Base-by-base conservation (phyloP, 306 rosid genomes). In the Hippophae gyantsensis region DNA sequence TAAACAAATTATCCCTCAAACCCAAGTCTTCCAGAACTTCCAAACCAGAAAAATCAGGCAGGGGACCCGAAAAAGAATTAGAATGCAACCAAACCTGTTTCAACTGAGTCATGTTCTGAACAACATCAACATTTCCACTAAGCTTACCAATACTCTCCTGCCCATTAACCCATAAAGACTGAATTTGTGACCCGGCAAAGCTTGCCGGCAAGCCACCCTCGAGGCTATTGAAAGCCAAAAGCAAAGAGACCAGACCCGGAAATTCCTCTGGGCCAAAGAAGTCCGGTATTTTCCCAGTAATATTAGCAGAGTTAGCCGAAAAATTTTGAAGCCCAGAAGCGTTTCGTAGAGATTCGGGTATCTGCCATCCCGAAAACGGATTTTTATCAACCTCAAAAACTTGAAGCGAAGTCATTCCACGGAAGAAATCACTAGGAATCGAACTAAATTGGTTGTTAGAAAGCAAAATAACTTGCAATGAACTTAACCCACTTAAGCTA, bases 151-250 rank as follows among this genome's bases (percentile, higher is more conserved):
- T 67, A 58, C 94, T 75, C 13, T 59, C 56, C 32, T 89, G 97
- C 47, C 97, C 97, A 70, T 90, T 90, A 57, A 90, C 62, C 97
- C 94, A 90, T 57, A 90, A 51, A 56, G 90, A 78, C 79, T 73
- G 76, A 66, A 90, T 62, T 54, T 77, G 80, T 3, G 82, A 78
- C 8, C 80, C 69, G 2, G 83, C 54, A 51, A 86, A 76, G 60
- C 74, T 63, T 53, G 13, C 14, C 3, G 94, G 97, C 68, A 90
- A 69, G 2, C 62, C 75, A 0, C 95, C 95, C 54, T 79, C 75
- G 1, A 90, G 83, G 41, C 54, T 43, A 42, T 90, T 90, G 64
- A 84, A 81, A 13, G 97, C 81, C 61, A 90, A 66, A 50, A 84
- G 97, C 76, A 90, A 68, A 75, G 63, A 73, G 44, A 66, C 48